Evolutionary conservation across 768 basidiomycete genomes (phyloP).

Genomic region (Imleria badia): DNA sequence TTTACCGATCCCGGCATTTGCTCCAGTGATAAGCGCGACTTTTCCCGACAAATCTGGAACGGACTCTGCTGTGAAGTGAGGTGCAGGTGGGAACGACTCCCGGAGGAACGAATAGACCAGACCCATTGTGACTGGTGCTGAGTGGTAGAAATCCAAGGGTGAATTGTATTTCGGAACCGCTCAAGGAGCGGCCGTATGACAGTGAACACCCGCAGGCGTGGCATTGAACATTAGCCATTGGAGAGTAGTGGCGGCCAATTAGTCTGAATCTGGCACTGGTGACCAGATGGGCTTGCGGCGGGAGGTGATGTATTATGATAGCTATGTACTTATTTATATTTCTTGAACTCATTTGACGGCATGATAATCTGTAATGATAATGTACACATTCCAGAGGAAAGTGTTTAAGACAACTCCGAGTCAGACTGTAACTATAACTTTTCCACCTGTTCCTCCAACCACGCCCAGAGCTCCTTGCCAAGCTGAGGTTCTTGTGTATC

Average conservation of each 20-base stretch:
- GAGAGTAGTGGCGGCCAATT: too few relatives aligned
- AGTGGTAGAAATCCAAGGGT: background rate
- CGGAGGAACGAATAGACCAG: background rate
- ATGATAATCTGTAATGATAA: too few relatives aligned
- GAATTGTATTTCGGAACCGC: background rate
- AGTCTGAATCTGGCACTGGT: too few relatives aligned
- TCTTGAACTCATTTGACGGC: too few relatives aligned
- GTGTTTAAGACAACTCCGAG: too few relatives aligned
- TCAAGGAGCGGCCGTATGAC: too few relatives aligned
- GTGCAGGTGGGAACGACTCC: background rate
- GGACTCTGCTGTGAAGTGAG: background rate
- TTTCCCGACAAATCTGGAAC: slow-evolving; percentile 13
- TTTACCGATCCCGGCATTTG: slow-evolving; percentile 10
- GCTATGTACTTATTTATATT: too few relatives aligned
- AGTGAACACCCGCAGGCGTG: too few relatives aligned
- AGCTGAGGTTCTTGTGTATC: slow-evolving; percentile 7
- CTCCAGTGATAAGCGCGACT: slow-evolving; percentile 11
- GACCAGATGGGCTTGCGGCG: too few relatives aligned
- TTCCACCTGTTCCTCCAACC: slow-evolving; percentile 11
- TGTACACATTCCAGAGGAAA: too few relatives aligned
- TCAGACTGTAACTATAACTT: background rate
- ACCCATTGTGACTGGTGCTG: background rate
- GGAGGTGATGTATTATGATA: too few relatives aligned
- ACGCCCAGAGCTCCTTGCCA: slow-evolving; percentile 10
- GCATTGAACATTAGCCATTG: too few relatives aligned